A percentile compares a stretch with the other conserved stretches of the same genome.
These are phyloP conservation scores for Terfezia claveryi DNA, from an alignment of 495 filamentous ascomycete genomes.

Conservation along the genomic window DNA sequence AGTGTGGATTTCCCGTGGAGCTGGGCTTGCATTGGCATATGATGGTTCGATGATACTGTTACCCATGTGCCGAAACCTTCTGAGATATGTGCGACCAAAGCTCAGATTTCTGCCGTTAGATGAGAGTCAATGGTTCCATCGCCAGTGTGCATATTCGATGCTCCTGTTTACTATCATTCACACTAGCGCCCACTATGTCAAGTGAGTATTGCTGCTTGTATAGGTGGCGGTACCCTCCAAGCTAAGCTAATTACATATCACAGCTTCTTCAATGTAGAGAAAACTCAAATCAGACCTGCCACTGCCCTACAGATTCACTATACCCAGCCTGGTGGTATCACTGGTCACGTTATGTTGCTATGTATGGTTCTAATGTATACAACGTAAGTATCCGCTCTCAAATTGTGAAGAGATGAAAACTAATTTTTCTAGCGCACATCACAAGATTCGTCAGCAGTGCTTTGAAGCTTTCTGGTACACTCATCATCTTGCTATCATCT, in stretches of 20 bases:
- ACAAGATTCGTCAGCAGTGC: constrained; percentile 82
- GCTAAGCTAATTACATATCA: neutral
- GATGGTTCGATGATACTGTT: constrained; percentile 75
- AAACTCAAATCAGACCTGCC: constrained; percentile 54
- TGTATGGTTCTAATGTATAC: constrained; percentile 99
- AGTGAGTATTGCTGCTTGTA: constrained; percentile 34
- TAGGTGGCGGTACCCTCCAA: neutral
- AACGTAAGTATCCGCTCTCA: constrained; percentile 23
- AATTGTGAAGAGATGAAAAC: neutral
- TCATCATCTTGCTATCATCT: constrained; percentile 92
- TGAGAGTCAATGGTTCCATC: constrained; percentile 90
- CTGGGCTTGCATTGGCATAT: constrained; percentile 57
- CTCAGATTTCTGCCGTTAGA: constrained; percentile 74
- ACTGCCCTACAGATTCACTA: constrained; percentile 89
- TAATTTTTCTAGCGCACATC: constrained; percentile 34
- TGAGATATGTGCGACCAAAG: constrained; percentile 68
- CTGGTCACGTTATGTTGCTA: constrained; percentile 90
- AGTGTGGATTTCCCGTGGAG: constrained; percentile 90
- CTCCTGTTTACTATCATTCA: constrained; percentile 67
- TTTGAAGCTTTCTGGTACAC: constrained; percentile 99
- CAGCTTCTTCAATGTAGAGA: constrained; percentile 92
- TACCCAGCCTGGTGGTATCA: constrained; percentile 68
- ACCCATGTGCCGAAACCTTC: constrained; percentile 81
- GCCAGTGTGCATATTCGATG: constrained; percentile 78
- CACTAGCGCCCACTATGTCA: constrained; percentile 70